Evolutionary conservation across 306 rosid genomes (phyloP).

Genomic region (Hippophae gyantsensis): DNA sequence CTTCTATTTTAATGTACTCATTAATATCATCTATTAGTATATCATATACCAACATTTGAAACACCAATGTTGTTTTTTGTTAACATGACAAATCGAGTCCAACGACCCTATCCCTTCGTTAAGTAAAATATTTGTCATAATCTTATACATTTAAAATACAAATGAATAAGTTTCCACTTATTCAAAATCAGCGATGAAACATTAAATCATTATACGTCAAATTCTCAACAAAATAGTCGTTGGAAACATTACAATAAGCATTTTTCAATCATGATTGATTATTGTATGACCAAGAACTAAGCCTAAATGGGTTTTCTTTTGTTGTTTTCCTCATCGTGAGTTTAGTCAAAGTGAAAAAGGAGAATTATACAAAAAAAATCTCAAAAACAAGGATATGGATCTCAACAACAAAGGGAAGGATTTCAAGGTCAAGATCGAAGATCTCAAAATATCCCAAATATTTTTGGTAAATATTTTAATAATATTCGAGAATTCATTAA

Average conservation of each 20-base stretch:
- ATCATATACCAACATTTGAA: not conserved
- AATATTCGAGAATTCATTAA: no score
- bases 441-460: no score
- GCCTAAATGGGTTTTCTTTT: not conserved
- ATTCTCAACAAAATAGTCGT: not conserved
- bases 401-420: no score
- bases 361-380: no score
- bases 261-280: not conserved
- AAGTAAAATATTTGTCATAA: not conserved
- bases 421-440: no score
- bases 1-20: slow-evolving; percentile 4
- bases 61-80: not conserved
- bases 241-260: not conserved
- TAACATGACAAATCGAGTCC: not conserved
- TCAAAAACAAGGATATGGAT: no score
- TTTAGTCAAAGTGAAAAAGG: no score
- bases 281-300: not conserved
- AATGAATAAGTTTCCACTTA: not conserved
- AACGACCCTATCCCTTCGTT: not conserved
- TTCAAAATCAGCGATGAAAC: not conserved
- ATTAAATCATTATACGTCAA: not conserved
- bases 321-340: not conserved
- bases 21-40: not conserved
- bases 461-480: no score
- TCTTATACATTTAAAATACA: not conserved